Base-by-base conservation (phyloP, 306 rosid species). In the Dalbergia oliveri region DNA sequence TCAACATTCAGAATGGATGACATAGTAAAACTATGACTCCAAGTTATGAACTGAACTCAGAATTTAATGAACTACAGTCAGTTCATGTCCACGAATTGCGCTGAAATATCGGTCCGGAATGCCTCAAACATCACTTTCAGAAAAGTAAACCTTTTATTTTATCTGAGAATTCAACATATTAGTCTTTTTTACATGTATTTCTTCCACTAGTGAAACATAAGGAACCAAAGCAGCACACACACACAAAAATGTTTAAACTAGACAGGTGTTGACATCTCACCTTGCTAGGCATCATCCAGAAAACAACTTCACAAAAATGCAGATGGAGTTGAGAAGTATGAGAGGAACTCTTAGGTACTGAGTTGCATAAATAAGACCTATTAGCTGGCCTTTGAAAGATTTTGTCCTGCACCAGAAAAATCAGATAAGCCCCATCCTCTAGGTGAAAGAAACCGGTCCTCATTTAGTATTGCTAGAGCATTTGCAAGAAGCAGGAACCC, bases 291-390 rank as follows among this genome's bases (percentile, higher is more conserved):
- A 81, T 90, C 88, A 92, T 73, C 92, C 92, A 13, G 92, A 88
- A 58, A 92, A 89, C 88, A 90, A 80, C 84, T 92, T 92, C 6
- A 92, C 86, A 61, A 86, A 21, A n/a, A 92, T 88, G 83, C 34
- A 92, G 75, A 92, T 73, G 64, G 89, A 34, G 73, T 92, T 90
- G 39, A 92, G 92, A 75, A 92, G 87, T 21, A 89, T 77, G 44
- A 93, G 97, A 72, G 97, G 97, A 79, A 93, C 86, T 83, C 94
- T 91, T 57, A 91, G 71, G 79, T 88, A 88, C 84, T 87, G 94
- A 47, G 91, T 89, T 51, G 97, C 97, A 79, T 93, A 89, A 75
- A 89, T 93, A 51, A 93, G 96, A 45, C 97, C 97, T 34, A 91
- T 87, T 57, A 93, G 83, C 75, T 93, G 92, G 69, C 90, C 94